These are phyloP conservation scores for Claviceps monticola DNA, from an alignment of 2,329 filamentous ascomycete genomes.

Conservation along the genomic window DNA sequence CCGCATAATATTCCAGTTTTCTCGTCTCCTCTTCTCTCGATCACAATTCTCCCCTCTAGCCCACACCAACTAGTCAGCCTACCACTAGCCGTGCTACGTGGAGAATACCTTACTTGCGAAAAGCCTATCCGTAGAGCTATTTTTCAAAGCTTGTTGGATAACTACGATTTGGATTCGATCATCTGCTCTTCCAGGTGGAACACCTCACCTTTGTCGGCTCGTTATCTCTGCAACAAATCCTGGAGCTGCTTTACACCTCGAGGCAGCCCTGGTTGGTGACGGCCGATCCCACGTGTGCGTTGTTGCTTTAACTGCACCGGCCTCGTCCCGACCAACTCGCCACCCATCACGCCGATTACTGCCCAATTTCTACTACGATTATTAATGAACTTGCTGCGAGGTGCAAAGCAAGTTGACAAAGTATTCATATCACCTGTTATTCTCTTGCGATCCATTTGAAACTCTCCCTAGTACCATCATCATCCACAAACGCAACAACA, in stretches of 20 bases:
- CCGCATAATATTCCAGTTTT: not conserved
- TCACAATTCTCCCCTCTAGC: too few relatives aligned
- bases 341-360: constrained; percentile 1
- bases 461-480: not conserved
- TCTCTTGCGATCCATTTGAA: not conserved
- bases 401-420: constrained; percentile 7
- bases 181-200: not conserved
- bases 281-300: not conserved
- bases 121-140: not conserved
- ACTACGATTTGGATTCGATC: not conserved
- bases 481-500: not conserved
- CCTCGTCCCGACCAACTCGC: not conserved
- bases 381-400: constrained; percentile 2
- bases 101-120: not conserved
- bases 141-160: not conserved
- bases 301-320: constrained; percentile 6
- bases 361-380: constrained; percentile 1
- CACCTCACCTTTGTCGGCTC: not conserved
- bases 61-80: not conserved
- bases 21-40: not conserved
- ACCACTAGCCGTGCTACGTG: not conserved
- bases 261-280: constrained; percentile 5
- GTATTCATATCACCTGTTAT: not conserved
- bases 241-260: not conserved
- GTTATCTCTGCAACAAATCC: constrained; percentile 3